Conservation (phyloP, 768 basidiomycete species). For the Termitomyces sp. region DNA sequence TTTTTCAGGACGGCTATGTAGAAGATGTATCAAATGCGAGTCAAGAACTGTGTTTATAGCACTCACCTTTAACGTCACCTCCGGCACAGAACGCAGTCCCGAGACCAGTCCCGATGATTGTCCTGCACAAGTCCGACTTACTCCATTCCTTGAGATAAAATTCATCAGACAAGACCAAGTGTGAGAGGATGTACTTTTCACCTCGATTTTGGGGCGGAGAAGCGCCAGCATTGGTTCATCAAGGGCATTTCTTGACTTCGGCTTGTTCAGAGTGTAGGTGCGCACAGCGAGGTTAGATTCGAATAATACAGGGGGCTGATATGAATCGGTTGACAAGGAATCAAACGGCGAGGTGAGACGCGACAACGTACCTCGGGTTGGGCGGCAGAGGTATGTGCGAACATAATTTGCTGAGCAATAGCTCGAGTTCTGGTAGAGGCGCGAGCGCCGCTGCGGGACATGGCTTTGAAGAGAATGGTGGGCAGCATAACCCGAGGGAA, state of each 20-base stretch:
- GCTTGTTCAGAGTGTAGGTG: slow-evolving; percentile 77
- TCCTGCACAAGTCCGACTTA: slow-evolving; percentile 61
- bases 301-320: slow-evolving; percentile 57
- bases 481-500: slow-evolving; percentile 15
- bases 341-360: slow-evolving; percentile 7
- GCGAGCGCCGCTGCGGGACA: slow-evolving; percentile 36
- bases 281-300: slow-evolving; percentile 62
- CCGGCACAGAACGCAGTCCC: slow-evolving; percentile 90
- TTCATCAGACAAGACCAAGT: slow-evolving; percentile 7
- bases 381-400: slow-evolving; percentile 26
- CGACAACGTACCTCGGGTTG: slow-evolving; percentile 32
- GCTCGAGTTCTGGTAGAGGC: slow-evolving; percentile 40
- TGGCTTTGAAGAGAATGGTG: slow-evolving; percentile 29
- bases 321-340: slow-evolving; percentile 11
- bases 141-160: slow-evolving; percentile 70
- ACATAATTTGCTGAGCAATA: slow-evolving; percentile 48
- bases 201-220: slow-evolving; percentile 75
- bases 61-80: slow-evolving; percentile 87
- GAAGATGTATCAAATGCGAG: neutral
- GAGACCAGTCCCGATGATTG: slow-evolving; percentile 68
- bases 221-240: slow-evolving; percentile 73
- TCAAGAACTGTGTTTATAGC: slow-evolving; percentile 3
- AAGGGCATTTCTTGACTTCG: slow-evolving; percentile 78
- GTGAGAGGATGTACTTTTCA: slow-evolving; percentile 25
- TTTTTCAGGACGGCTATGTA: slow-evolving; percentile 52